Conservation (phyloP, 176 grass and related monocot species). For the Zoysia pacifica region DNA sequence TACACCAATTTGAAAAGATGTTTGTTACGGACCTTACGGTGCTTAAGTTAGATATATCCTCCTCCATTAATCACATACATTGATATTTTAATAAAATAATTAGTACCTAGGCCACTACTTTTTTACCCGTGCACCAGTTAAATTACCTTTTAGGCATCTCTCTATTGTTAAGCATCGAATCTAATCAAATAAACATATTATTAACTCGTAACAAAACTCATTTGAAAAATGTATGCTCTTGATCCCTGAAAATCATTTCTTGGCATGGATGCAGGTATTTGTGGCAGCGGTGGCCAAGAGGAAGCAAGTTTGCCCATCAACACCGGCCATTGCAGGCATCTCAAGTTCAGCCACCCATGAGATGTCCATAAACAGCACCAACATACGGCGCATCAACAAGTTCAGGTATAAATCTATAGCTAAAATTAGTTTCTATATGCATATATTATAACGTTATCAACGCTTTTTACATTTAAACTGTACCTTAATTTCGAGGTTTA, state of each 20-base stretch:
- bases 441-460: not conserved
- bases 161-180: too few relatives aligned
- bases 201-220: too few relatives aligned
- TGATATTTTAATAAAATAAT: too few relatives aligned
- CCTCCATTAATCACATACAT: too few relatives aligned
- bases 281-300: slow-evolving; percentile 75
- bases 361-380: slow-evolving; percentile 17
- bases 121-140: too few relatives aligned
- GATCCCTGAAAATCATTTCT: not conserved
- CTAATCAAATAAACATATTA: too few relatives aligned
- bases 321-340: slow-evolving; percentile 9
- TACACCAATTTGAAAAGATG: not conserved
- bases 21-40: too few relatives aligned
- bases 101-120: too few relatives aligned
- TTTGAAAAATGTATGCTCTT: not conserved
- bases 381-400: slow-evolving; percentile 53
- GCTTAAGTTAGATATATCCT: too few relatives aligned
- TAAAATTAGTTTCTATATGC: not conserved
- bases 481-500: not conserved
- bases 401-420: slow-evolving; percentile 44
- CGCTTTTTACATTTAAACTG: too few relatives aligned
- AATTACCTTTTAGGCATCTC: too few relatives aligned
- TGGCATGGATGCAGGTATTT: slow-evolving; percentile 45
- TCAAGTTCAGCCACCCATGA: not conserved
- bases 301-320: slow-evolving; percentile 82